Conservation (phyloP, 1,284 basidiomycete genomes). For the Ustilago sp. region DNA sequence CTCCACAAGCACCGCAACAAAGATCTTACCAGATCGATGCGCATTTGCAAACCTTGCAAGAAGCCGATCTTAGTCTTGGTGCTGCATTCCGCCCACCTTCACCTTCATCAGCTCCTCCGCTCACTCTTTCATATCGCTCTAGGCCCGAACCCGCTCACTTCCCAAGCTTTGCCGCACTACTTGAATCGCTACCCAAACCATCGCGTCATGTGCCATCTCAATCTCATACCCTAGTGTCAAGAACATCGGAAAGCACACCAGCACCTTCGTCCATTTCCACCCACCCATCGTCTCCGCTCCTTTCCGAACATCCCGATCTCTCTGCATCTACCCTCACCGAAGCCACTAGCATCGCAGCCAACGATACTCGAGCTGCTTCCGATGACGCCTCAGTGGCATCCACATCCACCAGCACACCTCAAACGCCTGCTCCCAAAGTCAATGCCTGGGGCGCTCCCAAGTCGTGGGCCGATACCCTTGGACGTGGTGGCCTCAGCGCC, state of each 20-base stretch:
- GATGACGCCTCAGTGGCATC: conserved; percentile 15
- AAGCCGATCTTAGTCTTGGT: conserved; percentile 9
- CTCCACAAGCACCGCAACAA: not conserved
- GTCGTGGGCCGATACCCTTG: conserved; percentile 45
- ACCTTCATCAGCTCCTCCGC: conserved; percentile 41
- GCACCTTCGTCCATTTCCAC: conserved; percentile 46
- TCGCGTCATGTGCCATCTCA: conserved; percentile 1
- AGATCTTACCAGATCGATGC: conserved; percentile 13
- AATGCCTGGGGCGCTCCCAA: conserved; percentile 46
- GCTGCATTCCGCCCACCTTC: conserved; percentile 46
- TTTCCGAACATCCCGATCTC: conserved; percentile 37
- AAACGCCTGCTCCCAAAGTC: conserved; percentile 24
- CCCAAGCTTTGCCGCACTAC: conserved; percentile 31
- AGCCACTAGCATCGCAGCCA: conserved; percentile 37
- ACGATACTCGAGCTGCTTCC: not conserved
- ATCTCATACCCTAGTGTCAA: not conserved
- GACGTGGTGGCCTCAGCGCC: conserved; percentile 24
- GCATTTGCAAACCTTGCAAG: conserved; percentile 23
- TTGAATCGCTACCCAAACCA: conserved; percentile 26
- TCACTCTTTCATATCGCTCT: conserved; percentile 53
- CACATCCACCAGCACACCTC: conserved; percentile 23
- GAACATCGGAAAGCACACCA: conserved; percentile 25
- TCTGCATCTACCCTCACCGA: conserved; percentile 46
- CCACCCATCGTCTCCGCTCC: conserved; percentile 36
- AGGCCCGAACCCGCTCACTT: conserved; percentile 26